Evolutionary conservation across 2,329 filamentous ascomycete genomes (phyloP), one percentile per base, ranked within the genome.

Genomic region (Fusarium sp.): DNA sequence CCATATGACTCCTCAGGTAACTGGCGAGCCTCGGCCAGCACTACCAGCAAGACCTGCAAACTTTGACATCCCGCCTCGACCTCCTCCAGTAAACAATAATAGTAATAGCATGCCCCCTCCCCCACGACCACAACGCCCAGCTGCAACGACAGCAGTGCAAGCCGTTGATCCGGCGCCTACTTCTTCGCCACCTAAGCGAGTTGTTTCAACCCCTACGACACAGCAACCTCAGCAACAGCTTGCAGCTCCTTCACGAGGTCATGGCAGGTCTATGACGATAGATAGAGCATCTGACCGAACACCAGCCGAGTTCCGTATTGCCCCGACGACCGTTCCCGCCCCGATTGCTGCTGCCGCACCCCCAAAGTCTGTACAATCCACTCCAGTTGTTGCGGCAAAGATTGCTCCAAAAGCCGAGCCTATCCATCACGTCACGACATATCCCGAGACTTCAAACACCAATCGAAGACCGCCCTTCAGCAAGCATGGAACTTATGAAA

Each of bases 401-500:
- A 38, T 71, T 47, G 54, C 78, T 30, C 54, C 82, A 23, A 76
- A 80, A 32, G 61, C 80, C 9, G 88, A 90, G 44, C 80, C 87
- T 2, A 81, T 86, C 19, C 86, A 89, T 16, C 81, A 85, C 56
- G 84, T 85, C 25, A 89, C 88, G 13, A 89, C 93, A 56, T 98
- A 94, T 80, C 96, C 96, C 1, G 95, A 99, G 82, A 87, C 93
- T 3, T 94, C 94, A 3, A 91, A 92, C 73, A 90, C 94, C 5
- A 99, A 98, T 79, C 90, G 96, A 56, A 89, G 95, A 54, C 93
- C 94, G 21, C 96, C 96, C 0, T 88, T 88, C 58, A 90, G 94
- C 75, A 92, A 91, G 75, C 88, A 91, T 46, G 92, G 93, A 1
- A 88, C 89, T n/a, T 88, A 88, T 58, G 93, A 96, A 72, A 95